Base-by-base conservation (phyloP, 73 alveolate genomes). In the Halteria grandinella region DNA sequence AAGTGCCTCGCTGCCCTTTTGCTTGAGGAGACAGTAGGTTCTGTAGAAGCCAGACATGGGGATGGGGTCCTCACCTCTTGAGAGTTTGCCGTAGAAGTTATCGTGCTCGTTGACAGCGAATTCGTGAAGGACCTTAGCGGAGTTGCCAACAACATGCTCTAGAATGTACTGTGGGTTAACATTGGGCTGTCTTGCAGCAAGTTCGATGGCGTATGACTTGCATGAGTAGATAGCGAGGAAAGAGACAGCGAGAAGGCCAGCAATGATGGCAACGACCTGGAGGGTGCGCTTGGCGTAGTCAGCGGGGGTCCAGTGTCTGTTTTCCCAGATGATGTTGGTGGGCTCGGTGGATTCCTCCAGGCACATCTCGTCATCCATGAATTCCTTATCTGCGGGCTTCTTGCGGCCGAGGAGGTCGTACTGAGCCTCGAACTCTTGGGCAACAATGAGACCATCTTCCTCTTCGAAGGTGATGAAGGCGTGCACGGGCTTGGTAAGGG, bases 291-390 rank as follows among this genome's bases (percentile, higher is more conserved):
- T 15, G 41, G 39, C 4, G 34, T 41, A 31, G 1, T 32, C 39
- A 8, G 15, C 33, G 12, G 41, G 5, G 59, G 78, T 36, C 45
- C 33, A 36, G 47, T 62, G 78, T 39, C 78, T 62, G 78, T 62
- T 62, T 47, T 76, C 76, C 79, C 76, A 76, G 18, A 55, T 76
- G 48, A 76, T 58, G 47, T 76, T 62, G 7, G 73, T 62, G 15
- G 88, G 88, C 52, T 76, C 88, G 0, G 80, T 1, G 21, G 88
- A 79, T 24, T 72, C 85, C 37, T 51, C 60, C 23, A 72, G 17
- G 41, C 39, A 20, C 17, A 53, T 50, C 24, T 52, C 63, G 4
- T 33, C 79, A 1, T 59, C 63, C 5, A 64, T 39, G 11, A 64
- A 39, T 25, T 62, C 44, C 20, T 64, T 39, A 34, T 33, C 10